A percentile compares a stretch with the other conserved stretches of the same genome.
Conservation (phyloP, 345 rosid genomes). For the Bruguiera sexangula region DNA sequence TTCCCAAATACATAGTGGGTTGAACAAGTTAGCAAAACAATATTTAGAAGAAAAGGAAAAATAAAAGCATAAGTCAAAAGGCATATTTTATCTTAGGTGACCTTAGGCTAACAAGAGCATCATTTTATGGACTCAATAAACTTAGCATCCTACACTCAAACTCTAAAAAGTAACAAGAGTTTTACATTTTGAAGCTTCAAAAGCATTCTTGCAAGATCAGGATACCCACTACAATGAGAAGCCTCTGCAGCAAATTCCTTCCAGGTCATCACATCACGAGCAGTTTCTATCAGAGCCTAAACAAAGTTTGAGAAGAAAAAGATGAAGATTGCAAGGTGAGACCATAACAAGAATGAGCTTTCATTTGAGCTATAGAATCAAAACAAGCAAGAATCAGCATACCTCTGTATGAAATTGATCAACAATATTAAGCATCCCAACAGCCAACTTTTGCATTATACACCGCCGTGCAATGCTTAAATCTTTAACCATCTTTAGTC, state of each 20-base stretch:
- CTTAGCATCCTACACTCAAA: background rate
- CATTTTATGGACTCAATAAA: no score
- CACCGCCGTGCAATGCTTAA: slow-evolving; percentile 69
- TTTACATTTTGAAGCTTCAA: slow-evolving; percentile 78
- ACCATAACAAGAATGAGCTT: background rate
- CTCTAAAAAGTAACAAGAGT: slow-evolving; percentile 10
- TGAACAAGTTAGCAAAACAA: no score
- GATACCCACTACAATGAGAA: slow-evolving; percentile 70
- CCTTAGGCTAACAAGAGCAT: no score
- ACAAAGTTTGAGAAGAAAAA: slow-evolving; percentile 20
- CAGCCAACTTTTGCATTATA: slow-evolving; percentile 79
- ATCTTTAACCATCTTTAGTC: slow-evolving; percentile 83
- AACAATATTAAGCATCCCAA: slow-evolving; percentile 80
- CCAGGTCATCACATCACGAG: slow-evolving; percentile 74
- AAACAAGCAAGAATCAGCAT: slow-evolving; percentile 10
- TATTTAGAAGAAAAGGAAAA: no score
- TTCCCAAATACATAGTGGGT: no score
- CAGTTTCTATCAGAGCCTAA: slow-evolving; percentile 74
- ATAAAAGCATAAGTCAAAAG: no score
- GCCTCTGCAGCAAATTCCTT: slow-evolving; percentile 92
- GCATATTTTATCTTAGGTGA: no score
- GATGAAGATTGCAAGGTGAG: slow-evolving; percentile 15
- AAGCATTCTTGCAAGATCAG: slow-evolving; percentile 86
- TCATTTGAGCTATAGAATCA: background rate
- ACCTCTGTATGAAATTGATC: slow-evolving; percentile 88